Percentiles rank a stretch among this genome's conserved stretches.
These are phyloP conservation scores for Mucor circinelloides DNA, from an alignment of 371 early-diverging fungal species.

Conservation along the genomic window DNA sequence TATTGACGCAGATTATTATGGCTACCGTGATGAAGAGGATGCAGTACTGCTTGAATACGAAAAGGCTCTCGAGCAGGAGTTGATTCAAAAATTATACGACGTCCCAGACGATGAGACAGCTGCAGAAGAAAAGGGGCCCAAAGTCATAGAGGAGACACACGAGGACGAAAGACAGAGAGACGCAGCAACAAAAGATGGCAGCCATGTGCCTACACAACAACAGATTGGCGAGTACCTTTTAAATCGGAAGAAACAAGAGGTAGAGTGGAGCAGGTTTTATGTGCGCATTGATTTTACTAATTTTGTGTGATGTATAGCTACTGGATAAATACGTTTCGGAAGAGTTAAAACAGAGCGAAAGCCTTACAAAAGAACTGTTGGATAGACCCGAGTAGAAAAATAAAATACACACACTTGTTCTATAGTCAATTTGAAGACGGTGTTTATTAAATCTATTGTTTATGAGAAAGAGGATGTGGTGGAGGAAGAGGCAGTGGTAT, in stretches of 20 bases:
- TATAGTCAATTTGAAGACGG: no score
- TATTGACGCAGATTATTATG: constrained; percentile 95
- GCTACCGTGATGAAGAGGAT: constrained; percentile 94
- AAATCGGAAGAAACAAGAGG: constrained; percentile 67
- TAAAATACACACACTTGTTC: not conserved
- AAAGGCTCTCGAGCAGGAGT: constrained; percentile 52
- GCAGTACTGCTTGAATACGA: constrained; percentile 82
- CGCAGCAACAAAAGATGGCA: constrained; percentile 10
- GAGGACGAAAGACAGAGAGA: constrained; percentile 25
- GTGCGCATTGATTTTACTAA: no score
- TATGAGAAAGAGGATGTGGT: no score
- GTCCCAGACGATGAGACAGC: constrained; percentile 40
- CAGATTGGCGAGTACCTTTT: constrained; percentile 81
- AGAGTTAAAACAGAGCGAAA: constrained; percentile 36
- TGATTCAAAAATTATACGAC: constrained; percentile 38
- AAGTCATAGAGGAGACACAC: constrained; percentile 16
- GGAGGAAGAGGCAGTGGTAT: no score
- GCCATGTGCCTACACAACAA: constrained; percentile 64
- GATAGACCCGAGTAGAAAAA: not conserved
- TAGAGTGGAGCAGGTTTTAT: constrained; percentile 6
- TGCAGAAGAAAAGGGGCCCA: constrained; percentile 13
- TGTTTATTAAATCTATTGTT: no score
- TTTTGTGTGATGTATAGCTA: constrained; percentile 14
- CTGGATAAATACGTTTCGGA: constrained; percentile 46
- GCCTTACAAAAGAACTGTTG: constrained; percentile 26